These are phyloP conservation scores for Metschnikowia vanudenii DNA, from an alignment of 805 yeast genomes.

Conservation along the genomic window DNA sequence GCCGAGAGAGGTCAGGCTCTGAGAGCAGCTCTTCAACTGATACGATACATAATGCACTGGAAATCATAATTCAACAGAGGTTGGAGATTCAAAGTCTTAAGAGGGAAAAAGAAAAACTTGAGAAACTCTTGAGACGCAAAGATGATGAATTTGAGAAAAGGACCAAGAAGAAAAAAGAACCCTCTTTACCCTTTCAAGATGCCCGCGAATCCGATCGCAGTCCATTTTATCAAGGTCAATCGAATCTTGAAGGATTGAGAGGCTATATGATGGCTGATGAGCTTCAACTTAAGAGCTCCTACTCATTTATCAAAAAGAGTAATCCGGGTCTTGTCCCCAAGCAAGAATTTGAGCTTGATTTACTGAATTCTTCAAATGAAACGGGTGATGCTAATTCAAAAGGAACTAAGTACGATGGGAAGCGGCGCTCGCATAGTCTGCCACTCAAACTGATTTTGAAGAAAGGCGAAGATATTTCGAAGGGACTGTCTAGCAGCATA, in stretches of 20 bases:
- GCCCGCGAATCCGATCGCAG: background rate
- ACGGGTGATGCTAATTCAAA: background rate
- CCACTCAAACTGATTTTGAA: conserved; percentile 1
- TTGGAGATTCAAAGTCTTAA: conserved; percentile 2
- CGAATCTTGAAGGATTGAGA: background rate
- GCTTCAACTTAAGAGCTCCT: conserved; percentile 1
- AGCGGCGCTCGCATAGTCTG: background rate
- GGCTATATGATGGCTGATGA: conserved; percentile 7
- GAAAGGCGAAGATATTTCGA: background rate
- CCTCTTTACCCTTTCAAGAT: background rate
- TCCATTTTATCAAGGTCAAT: background rate
- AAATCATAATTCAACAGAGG: background rate
- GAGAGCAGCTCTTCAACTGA: background rate
- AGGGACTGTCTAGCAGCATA: background rate
- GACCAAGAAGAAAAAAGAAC: background rate
- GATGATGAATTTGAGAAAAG: background rate
- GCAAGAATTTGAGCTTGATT: background rate
- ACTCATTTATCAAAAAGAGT: background rate
- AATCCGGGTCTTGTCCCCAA: background rate
- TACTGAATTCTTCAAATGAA: background rate
- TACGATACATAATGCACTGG: background rate
- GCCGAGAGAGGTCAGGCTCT: background rate
- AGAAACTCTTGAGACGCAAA: background rate
- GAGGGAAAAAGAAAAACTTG: conserved; percentile 3
- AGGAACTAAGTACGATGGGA: background rate